Percentiles rank a stretch among this genome's conserved stretches.
Conservation (phyloP, 192 early-diverging fungal species). For the Coemansia sp. region DNA sequence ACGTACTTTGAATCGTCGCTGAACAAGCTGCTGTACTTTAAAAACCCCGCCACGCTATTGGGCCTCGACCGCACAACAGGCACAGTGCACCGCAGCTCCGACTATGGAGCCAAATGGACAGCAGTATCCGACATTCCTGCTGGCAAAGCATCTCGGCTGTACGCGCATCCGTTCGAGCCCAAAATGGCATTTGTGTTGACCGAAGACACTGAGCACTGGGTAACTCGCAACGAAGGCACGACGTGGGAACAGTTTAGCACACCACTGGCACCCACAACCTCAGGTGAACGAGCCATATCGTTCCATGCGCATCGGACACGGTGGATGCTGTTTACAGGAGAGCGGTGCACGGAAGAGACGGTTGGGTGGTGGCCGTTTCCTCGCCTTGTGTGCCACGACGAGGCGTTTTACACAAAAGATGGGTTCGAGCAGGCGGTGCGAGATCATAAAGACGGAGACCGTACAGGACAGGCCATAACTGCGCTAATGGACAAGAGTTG, state of each 20-base stretch:
- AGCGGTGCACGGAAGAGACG: slow-evolving; percentile 54
- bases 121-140: slow-evolving; percentile 49
- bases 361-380: slow-evolving; percentile 54
- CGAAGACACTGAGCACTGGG: slow-evolving; percentile 36
- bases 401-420: slow-evolving; percentile 68
- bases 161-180: slow-evolving; percentile 67
- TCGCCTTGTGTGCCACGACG: slow-evolving; percentile 59
- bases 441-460: slow-evolving; percentile 54
- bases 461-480: slow-evolving; percentile 20
- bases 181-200: slow-evolving; percentile 54
- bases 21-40: slow-evolving; percentile 51
- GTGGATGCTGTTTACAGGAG: slow-evolving; percentile 67
- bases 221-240: slow-evolving; percentile 51
- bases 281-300: slow-evolving; percentile 44
- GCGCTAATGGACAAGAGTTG: slow-evolving; percentile 27
- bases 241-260: slow-evolving; percentile 51
- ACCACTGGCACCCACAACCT: slow-evolving; percentile 32
- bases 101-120: slow-evolving; percentile 69
- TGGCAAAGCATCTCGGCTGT: slow-evolving; percentile 51
- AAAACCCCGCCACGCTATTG: slow-evolving; percentile 43
- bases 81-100: slow-evolving; percentile 60
- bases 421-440: slow-evolving; percentile 62
- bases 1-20: slow-evolving; percentile 43
- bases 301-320: slow-evolving; percentile 72
- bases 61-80: slow-evolving; percentile 57